These are phyloP conservation scores for Tetracladium marchalianum DNA, from an alignment of 495 filamentous ascomycete genomes.

Conservation along the genomic window DNA sequence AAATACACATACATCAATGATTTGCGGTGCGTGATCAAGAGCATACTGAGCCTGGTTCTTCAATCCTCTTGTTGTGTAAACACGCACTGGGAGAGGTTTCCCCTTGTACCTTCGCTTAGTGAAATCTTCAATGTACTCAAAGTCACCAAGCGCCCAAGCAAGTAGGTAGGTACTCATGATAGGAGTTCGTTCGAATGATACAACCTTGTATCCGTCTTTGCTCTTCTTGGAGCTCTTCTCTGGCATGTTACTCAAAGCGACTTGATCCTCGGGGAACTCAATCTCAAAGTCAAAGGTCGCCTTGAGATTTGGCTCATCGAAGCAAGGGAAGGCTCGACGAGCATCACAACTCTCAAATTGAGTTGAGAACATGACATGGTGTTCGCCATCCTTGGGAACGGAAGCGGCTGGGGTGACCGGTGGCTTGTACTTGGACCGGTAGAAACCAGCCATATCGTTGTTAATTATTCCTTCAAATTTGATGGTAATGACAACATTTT, in stretches of 20 bases:
- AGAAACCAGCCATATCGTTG: slow-evolving; percentile 93
- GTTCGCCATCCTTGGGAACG: slow-evolving; percentile 67
- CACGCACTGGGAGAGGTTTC: slow-evolving; percentile 49
- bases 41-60: slow-evolving; percentile 83
- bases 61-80: slow-evolving; percentile 84
- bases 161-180: slow-evolving; percentile 72
- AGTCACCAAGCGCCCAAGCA: slow-evolving; percentile 67
- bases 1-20: slow-evolving; percentile 48
- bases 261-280: slow-evolving; percentile 77
- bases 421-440: slow-evolving; percentile 89
- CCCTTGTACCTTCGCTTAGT: slow-evolving; percentile 45
- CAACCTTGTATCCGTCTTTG: slow-evolving; percentile 55
- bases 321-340: slow-evolving; percentile 88
- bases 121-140: slow-evolving; percentile 68
- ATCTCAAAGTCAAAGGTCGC: slow-evolving; percentile 89
- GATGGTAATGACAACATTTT: slow-evolving; percentile 56
- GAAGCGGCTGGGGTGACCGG: slow-evolving; percentile 53
- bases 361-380: slow-evolving; percentile 89
- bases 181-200: slow-evolving; percentile 65
- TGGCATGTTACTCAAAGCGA: slow-evolving; percentile 91
- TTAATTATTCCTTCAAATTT: slow-evolving; percentile 83
- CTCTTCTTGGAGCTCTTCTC: slow-evolving; percentile 34
- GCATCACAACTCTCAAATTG: slow-evolving; percentile 98
- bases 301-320: slow-evolving; percentile 96
- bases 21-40: slow-evolving; percentile 73